phyloP scores from a whole-genome alignment of 2,329 filamentous ascomycete genomes.

The Diaporthe vaccinii region DNA sequence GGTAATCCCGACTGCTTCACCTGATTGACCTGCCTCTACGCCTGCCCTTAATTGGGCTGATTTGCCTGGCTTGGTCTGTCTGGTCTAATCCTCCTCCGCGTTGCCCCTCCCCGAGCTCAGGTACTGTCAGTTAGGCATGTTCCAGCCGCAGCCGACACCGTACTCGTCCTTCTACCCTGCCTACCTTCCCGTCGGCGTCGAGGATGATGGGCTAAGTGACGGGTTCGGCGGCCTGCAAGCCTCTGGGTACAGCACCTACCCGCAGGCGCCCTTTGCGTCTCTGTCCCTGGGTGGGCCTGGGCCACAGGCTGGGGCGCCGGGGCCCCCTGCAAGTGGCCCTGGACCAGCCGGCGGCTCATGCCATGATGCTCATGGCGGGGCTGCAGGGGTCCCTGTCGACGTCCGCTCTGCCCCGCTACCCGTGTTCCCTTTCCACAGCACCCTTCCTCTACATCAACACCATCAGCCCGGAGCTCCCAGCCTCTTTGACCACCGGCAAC shows the following conservation, averaged over 20 bases:
- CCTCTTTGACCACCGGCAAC: slow-evolving; percentile 44
- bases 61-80: slow-evolving; percentile 4
- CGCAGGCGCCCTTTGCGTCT: slow-evolving; percentile 31
- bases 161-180: slow-evolving; percentile 53
- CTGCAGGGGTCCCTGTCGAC: slow-evolving; percentile 34
- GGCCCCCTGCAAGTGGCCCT: slow-evolving; percentile 16
- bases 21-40: not conserved
- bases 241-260: slow-evolving; percentile 45
- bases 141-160: slow-evolving; percentile 66
- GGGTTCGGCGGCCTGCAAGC: slow-evolving; percentile 19
- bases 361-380: slow-evolving; percentile 32
- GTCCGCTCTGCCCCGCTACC: slow-evolving; percentile 30
- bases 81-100: not conserved
- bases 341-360: slow-evolving; percentile 26
- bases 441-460: slow-evolving; percentile 34
- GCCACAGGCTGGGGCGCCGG: slow-evolving; percentile 28
- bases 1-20: not conserved
- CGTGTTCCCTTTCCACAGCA: slow-evolving; percentile 38
- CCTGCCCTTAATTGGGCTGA: slow-evolving; percentile 17
- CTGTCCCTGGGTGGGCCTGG: slow-evolving; percentile 22
- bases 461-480: slow-evolving; percentile 30
- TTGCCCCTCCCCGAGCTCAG: not conserved
- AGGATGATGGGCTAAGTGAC: slow-evolving; percentile 57
- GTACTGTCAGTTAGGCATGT: slow-evolving; percentile 59
- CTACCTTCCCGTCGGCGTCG: slow-evolving; percentile 44